Conservation (phyloP, 345 rosid genomes). For the Salix koriyanagi region DNA sequence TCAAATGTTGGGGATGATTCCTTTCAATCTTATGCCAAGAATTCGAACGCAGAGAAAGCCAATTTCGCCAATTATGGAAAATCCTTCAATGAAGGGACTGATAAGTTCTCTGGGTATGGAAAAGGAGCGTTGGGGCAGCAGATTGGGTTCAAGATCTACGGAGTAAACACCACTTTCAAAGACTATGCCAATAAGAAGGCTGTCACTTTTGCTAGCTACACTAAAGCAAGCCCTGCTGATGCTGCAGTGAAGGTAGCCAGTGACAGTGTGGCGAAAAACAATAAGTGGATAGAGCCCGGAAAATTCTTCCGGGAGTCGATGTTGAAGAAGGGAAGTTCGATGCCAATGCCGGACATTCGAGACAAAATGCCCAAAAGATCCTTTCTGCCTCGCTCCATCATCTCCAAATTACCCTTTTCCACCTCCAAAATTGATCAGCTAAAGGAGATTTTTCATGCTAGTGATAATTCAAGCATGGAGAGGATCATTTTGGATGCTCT, state of each 20-base stretch:
- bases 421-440: slow-evolving; percentile 29
- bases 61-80: slow-evolving; percentile 27
- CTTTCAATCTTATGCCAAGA: slow-evolving; percentile 29
- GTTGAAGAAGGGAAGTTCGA: slow-evolving; percentile 56
- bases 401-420: slow-evolving; percentile 59
- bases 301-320: slow-evolving; percentile 71
- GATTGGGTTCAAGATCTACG: slow-evolving; percentile 25
- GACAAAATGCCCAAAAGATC: slow-evolving; percentile 93
- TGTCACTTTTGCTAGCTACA: slow-evolving; percentile 13
- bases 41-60: slow-evolving; percentile 13
- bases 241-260: slow-evolving; percentile 7
- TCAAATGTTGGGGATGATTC: slow-evolving; percentile 36
- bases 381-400: slow-evolving; percentile 71
- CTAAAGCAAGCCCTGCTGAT: background rate
- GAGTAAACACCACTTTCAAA: slow-evolving; percentile 27
- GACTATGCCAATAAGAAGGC: slow-evolving; percentile 27
- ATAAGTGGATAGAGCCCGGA: slow-evolving; percentile 74
- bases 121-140: slow-evolving; percentile 1
- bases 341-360: slow-evolving; percentile 81
- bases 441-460: slow-evolving; percentile 46
- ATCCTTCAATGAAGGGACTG: slow-evolving; percentile 32
- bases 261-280: slow-evolving; percentile 40
- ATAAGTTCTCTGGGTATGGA: slow-evolving; percentile 27
- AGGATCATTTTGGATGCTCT: slow-evolving; percentile 46
- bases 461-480: slow-evolving; percentile 60